A percentile compares a stretch with the other conserved stretches of the same genome.
These are phyloP conservation scores for Cryphonectria japonica DNA, from an alignment of 2,329 filamentous ascomycete genomes.

Conservation along the genomic window DNA sequence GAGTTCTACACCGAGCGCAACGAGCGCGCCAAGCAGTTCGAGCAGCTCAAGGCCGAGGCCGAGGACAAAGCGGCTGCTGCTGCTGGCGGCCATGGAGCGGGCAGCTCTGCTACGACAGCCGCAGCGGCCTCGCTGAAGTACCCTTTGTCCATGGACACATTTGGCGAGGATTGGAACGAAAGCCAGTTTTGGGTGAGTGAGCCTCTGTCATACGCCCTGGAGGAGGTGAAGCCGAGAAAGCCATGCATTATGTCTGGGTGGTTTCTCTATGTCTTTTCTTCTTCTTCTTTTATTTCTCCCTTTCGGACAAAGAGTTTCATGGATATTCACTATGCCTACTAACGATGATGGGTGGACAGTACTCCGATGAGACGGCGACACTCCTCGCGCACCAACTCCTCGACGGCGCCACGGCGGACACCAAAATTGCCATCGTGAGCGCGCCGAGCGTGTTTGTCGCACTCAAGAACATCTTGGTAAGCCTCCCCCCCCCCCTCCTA, in stretches of 20 bases:
- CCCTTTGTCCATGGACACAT: slow-evolving; percentile 66
- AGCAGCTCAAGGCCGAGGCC: slow-evolving; percentile 65
- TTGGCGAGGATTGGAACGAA: slow-evolving; percentile 81
- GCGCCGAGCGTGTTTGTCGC: slow-evolving; percentile 79
- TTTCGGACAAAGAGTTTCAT: neutral
- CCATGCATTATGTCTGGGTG: neutral
- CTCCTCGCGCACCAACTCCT: slow-evolving; percentile 68
- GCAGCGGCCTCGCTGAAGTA: slow-evolving; percentile 27
- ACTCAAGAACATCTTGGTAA: slow-evolving; percentile 70
- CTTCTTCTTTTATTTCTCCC: neutral
- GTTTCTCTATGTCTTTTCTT: neutral
- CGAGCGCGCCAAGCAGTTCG: slow-evolving; percentile 66
- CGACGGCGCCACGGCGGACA: slow-evolving; percentile 58
- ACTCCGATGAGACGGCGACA: slow-evolving; percentile 71
- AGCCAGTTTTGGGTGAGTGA: slow-evolving; percentile 79
- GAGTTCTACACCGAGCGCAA: slow-evolving; percentile 77
- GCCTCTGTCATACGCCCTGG: neutral
- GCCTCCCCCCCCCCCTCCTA: slow-evolving; percentile 30
- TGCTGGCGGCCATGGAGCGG: slow-evolving; percentile 11
- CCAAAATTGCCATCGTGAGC: slow-evolving; percentile 70
- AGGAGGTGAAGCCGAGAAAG: too few species aligned
- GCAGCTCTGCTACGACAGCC: neutral
- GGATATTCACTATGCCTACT: neutral
- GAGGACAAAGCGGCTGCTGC: slow-evolving; percentile 50
- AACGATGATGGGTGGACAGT: slow-evolving; percentile 47